These are phyloP conservation scores for Xylaria polymorpha DNA, from an alignment of 2,329 filamentous ascomycete genomes.

Conservation along the genomic window DNA sequence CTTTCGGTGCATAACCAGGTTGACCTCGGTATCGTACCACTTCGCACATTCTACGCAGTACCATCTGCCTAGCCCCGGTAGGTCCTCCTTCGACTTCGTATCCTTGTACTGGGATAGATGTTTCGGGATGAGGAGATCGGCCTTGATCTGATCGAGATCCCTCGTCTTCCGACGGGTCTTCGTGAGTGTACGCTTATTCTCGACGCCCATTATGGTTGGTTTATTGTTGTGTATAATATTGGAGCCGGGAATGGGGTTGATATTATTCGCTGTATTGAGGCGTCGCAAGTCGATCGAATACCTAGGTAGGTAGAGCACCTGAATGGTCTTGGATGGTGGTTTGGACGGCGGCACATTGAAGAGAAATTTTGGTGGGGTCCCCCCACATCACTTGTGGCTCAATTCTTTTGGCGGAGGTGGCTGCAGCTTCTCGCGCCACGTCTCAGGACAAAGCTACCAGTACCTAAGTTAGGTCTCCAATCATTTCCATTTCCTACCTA, in stretches of 20 bases:
- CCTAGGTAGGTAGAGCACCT: too few relatives aligned
- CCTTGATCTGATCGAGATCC: slow-evolving; percentile 91
- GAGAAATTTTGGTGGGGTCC: slow-evolving; percentile 48
- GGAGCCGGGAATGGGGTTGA: neutral
- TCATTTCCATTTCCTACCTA: too few relatives aligned
- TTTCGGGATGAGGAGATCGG: slow-evolving; percentile 80
- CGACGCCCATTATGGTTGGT: slow-evolving; percentile 70
- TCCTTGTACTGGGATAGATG: slow-evolving; percentile 84
- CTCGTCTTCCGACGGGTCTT: slow-evolving; percentile 81
- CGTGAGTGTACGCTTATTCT: slow-evolving; percentile 72
- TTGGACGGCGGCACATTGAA: slow-evolving; percentile 1
- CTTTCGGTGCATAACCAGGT: slow-evolving; percentile 78
- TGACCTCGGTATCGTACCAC: slow-evolving; percentile 90
- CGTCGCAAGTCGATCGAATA: slow-evolving; percentile 11
- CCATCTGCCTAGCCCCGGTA: slow-evolving; percentile 84
- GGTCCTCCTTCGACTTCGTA: slow-evolving; percentile 83
- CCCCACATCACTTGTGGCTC: slow-evolving; percentile 18
- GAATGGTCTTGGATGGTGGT: neutral
- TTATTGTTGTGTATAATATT: neutral
- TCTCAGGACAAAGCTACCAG: too few relatives aligned
- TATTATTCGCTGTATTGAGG: neutral
- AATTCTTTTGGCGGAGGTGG: slow-evolving; percentile 11
- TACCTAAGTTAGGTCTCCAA: too few relatives aligned
- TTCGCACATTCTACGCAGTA: slow-evolving; percentile 96
- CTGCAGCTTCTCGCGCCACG: neutral